Conservation (phyloP, 805 yeast species). For the Barnettozyma pratensis region DNA sequence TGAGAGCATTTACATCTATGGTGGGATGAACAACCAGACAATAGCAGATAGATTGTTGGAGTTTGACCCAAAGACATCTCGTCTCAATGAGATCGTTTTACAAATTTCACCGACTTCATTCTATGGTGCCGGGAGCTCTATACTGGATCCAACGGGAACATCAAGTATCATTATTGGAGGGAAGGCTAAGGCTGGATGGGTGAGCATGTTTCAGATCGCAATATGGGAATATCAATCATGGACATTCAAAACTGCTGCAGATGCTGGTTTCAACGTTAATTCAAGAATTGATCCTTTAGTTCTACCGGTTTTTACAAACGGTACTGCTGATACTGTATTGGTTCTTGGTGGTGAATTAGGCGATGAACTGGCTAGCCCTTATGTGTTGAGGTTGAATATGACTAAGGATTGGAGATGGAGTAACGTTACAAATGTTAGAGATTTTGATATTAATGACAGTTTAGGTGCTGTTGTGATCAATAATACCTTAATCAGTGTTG, state of each 20-base stretch:
- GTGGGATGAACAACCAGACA: slow-evolving; percentile 34
- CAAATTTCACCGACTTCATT: slow-evolving; percentile 52
- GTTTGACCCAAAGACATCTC: slow-evolving; percentile 31
- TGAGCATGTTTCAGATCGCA: slow-evolving; percentile 68
- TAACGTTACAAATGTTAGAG: slow-evolving; percentile 20
- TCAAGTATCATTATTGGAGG: slow-evolving; percentile 64
- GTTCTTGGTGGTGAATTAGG: slow-evolving; percentile 57
- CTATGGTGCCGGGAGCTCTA: slow-evolving; percentile 42
- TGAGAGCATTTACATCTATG: slow-evolving; percentile 45
- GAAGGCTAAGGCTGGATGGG: slow-evolving; percentile 56
- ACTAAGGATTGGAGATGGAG: slow-evolving; percentile 21
- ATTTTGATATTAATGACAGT: slow-evolving; percentile 25
- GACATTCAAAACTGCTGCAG: slow-evolving; percentile 45
- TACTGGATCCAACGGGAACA: slow-evolving; percentile 36
- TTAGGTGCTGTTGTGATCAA: slow-evolving; percentile 50
- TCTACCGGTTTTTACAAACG: slow-evolving; percentile 45
- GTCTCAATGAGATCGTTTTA: slow-evolving; percentile 37
- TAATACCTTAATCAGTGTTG: slow-evolving; percentile 42
- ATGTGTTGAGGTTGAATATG: slow-evolving; percentile 18
- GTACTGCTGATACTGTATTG: slow-evolving; percentile 32
- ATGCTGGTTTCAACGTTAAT: slow-evolving; percentile 34
- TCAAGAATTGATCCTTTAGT: slow-evolving; percentile 49
- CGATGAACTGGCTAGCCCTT: slow-evolving; percentile 38
- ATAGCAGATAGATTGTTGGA: slow-evolving; percentile 41
- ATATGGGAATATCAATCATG: slow-evolving; percentile 67